A percentile compares a stretch with the other conserved stretches of the same genome.
Conservation (phyloP, 192 early-diverging fungal species). For the Kappamyces sp. region DNA sequence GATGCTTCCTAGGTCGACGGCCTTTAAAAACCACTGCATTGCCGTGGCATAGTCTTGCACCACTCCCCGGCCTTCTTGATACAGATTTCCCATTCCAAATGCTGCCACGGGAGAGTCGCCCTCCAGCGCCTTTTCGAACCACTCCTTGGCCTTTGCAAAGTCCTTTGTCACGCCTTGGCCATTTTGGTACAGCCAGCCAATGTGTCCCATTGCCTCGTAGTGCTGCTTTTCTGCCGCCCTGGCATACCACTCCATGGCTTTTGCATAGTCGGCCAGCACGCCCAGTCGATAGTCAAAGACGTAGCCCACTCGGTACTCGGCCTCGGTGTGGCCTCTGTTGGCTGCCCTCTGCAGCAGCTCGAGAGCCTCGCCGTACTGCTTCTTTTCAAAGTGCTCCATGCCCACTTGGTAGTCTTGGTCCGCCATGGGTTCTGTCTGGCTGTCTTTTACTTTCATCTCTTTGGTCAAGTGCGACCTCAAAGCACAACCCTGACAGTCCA, state of each 20-base stretch:
- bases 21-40: conserved; percentile 27
- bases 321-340: neutral
- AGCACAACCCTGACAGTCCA: too few species aligned
- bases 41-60: conserved; percentile 21
- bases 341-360: neutral
- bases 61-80: conserved; percentile 26
- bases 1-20: conserved; percentile 25
- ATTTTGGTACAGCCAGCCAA: conserved; percentile 68
- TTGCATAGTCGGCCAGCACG: conserved; percentile 8
- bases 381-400: conserved; percentile 1
- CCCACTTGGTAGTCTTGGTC: conserved; percentile 10
- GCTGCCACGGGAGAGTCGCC: conserved; percentile 15
- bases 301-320: conserved; percentile 5
- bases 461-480: too few species aligned
- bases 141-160: conserved; percentile 1
- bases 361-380: conserved; percentile 5
- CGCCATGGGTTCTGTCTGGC: too few species aligned
- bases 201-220: conserved; percentile 21
- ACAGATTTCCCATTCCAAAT: conserved; percentile 32
- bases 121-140: conserved; percentile 12
- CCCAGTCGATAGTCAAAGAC: conserved; percentile 18
- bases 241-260: conserved; percentile 21
- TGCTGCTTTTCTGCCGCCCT: conserved; percentile 26
- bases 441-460: too few species aligned
- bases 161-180: conserved; percentile 20